These are phyloP conservation scores for Melanogaster broomeanus DNA, from an alignment of 768 basidiomycete species.

Conservation along the genomic window DNA sequence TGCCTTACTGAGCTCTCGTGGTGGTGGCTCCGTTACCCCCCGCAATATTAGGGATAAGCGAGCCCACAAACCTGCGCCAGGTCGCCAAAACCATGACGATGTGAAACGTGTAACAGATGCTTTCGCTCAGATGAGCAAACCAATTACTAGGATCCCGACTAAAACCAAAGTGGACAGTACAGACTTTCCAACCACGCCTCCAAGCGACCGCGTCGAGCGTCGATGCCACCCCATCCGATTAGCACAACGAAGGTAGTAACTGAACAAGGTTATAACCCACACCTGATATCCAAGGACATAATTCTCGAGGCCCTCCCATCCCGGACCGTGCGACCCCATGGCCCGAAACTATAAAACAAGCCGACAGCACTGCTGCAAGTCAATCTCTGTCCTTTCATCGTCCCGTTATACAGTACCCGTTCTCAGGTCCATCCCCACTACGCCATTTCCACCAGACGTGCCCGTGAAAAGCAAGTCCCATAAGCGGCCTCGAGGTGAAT, in stretches of 20 bases:
- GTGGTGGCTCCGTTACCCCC: not conserved
- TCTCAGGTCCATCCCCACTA: too few relatives aligned
- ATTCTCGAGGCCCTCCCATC: not conserved
- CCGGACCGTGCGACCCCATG: not conserved
- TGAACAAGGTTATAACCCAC: not conserved
- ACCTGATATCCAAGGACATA: not conserved
- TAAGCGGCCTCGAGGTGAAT: conserved; percentile 22
- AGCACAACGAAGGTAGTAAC: not conserved
- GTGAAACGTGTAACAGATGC: not conserved
- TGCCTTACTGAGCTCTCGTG: not conserved
- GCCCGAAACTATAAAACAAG: not conserved
- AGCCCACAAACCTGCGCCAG: not conserved
- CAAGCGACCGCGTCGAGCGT: conserved; percentile 16
- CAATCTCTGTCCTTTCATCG: not conserved
- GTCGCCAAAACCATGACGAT: not conserved
- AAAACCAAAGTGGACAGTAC: not conserved
- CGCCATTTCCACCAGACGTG: too few relatives aligned
- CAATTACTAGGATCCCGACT: not conserved
- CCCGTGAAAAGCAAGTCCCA: not conserved
- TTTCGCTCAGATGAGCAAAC: not conserved
- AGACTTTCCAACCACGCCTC: not conserved
- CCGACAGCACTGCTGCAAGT: not conserved
- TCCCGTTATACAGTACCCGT: not conserved
- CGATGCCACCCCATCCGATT: not conserved
- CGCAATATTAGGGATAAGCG: not conserved